Conservation (phyloP, 345 rosid species). For the Stellera chamaejasme region DNA sequence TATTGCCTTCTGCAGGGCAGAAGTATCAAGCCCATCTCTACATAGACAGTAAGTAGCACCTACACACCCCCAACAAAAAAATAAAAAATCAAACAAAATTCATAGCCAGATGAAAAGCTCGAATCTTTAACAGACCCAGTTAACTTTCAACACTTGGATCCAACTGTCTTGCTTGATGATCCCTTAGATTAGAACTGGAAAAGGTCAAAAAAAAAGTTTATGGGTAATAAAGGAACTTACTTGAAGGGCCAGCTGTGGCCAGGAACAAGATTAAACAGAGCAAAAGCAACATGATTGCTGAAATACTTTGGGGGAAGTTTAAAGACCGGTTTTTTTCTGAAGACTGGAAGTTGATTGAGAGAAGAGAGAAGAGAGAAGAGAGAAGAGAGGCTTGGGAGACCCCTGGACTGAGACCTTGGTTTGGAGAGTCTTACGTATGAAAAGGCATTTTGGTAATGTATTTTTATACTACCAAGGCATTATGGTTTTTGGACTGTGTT, state of each 20-base stretch:
- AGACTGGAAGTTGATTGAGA: too few species aligned
- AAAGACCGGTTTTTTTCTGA: too few species aligned
- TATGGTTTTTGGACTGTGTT: too few species aligned
- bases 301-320: constrained; percentile 6
- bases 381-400: too few species aligned
- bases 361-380: too few species aligned
- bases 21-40: constrained; percentile 31
- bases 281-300: constrained; percentile 45
- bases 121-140: neutral
- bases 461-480: neutral
- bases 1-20: constrained; percentile 32
- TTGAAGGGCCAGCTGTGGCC: constrained; percentile 50
- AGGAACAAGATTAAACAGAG: constrained; percentile 37
- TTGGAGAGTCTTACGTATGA: too few species aligned
- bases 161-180: too few species aligned
- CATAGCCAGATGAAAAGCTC: neutral
- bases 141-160: too few species aligned
- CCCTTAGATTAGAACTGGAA: too few species aligned
- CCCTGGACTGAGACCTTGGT: too few species aligned
- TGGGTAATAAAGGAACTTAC: constrained; percentile 33
- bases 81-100: neutral
- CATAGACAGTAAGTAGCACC: constrained; percentile 45
- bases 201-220: too few species aligned
- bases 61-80: neutral
- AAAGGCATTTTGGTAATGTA: too few species aligned